Evolutionary conservation across 805 yeast genomes (phyloP), one percentile per base, ranked within the genome.

Genomic region (Monosporozyma solicola): DNA sequence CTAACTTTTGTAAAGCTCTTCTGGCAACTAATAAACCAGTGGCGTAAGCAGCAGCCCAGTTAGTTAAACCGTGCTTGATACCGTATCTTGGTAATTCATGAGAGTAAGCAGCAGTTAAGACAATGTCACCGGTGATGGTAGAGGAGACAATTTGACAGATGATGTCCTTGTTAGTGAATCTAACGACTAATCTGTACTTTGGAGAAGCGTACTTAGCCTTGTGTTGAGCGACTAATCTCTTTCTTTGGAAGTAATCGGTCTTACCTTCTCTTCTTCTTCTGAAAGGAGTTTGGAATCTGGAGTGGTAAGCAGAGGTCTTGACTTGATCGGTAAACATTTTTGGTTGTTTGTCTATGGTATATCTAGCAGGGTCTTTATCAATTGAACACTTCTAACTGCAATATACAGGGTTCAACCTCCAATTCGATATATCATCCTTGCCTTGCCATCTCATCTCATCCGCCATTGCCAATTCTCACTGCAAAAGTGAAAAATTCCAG

Each of bases 181-280:
- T 90, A 65, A 94, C 97, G 64, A 94, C 99, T 72, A 94, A 83
- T 85, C 99, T 91, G 88, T 92, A 94, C 84, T 94, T 94, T 80
- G 99, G 99, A 74, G 97, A 75, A 86, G 83, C 85, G 95, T 94
- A 94, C 84, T 94, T 94, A 75, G 97, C 97, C 91, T 94, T 94
- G 94, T 92, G 97, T 83, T 94, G 99, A 72, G 97, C 83, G 72
- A 94, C 94, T 74, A 94, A 82, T 82, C 98, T 90, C 96, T 94
- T 94, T 85, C 99, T 91, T 78, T 94, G 97, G 85, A 91, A 94
- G 95, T 91, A 94, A 78, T 94, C 99, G 74, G 99, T 94, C 85
- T 94, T 94, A 82, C 99, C 99, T 82, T 94, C 97, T 77, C 95
- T 88, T 87, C 99, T 88, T 85, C 99, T 91, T 80, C 99, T 90